Base-by-base conservation (phyloP, 2,329 filamentous ascomycete species). In the Xylariales sp. region DNA sequence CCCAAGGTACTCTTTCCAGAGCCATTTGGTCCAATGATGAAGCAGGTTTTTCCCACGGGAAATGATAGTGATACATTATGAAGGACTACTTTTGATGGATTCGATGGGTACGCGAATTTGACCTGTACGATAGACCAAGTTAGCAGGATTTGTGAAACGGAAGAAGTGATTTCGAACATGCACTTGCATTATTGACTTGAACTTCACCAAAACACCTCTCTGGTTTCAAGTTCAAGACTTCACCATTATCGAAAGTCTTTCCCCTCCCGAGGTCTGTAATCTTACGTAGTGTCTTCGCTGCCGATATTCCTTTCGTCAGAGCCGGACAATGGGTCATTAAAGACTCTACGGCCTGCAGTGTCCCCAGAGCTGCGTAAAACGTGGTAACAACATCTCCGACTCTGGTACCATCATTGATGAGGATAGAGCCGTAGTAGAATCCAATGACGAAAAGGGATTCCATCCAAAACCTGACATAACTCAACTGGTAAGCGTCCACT, bases 1-100 rank as follows among this genome's bases (percentile, higher is more conserved):
- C 84, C 82, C 2, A 97, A 55, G 0, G 91, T 97, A 49, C 88
- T 95, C 59, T 97, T 97, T 0, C 91, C 91, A 2, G 88, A 95
- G 1, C 93, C 93, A 52, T 88, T 95, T 51, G 74, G 76, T 0
- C 91, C 93, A 34, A 96, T 78, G 3, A 97, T 70, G 52, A 93
- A 96, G 0, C 81, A 88, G 4, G 83, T 79, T 44, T 85, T 70
- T 0, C 85, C 83, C 0, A 83, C 71, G 0, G 81, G 76, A 40
- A 97, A 91, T 46, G 71, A 75, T 43, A 96, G 73, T 0, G 71
- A 81, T 0, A 77, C 75, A 6, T 74, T 63, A 1, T 74, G 61
- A 8, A 96, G 67, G 2, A 83, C 81, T 0, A 61, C 55, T 14
- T 74, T 72, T 2, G 73, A 62, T 0, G 76, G 76, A 32, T 85